These are phyloP conservation scores for Hansfordia pulvinata DNA, from an alignment of 2,329 filamentous ascomycete genomes.

Conservation along the genomic window DNA sequence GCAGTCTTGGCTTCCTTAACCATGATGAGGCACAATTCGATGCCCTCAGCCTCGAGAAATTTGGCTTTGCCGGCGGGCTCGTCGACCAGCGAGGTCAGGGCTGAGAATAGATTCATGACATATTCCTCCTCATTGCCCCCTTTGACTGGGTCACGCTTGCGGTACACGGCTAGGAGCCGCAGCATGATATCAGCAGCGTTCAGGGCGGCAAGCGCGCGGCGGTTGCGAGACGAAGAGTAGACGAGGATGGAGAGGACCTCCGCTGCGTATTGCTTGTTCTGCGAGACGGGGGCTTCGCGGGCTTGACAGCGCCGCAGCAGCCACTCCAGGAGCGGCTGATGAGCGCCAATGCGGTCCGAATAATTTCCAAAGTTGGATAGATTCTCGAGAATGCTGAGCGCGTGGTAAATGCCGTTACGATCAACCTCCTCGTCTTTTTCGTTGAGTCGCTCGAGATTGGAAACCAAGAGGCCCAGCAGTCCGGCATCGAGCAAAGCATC, in stretches of 20 bases:
- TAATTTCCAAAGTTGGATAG: slow-evolving; percentile 58
- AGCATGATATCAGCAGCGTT: slow-evolving; percentile 71
- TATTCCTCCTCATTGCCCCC: slow-evolving; percentile 88
- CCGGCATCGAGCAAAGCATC: slow-evolving; percentile 54
- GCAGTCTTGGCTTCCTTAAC: slow-evolving; percentile 77
- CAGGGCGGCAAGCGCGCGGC: slow-evolving; percentile 44
- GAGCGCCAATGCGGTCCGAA: slow-evolving; percentile 57
- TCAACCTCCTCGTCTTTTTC: slow-evolving; percentile 62
- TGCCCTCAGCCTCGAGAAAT: slow-evolving; percentile 80
- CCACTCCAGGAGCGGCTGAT: slow-evolving; percentile 61
- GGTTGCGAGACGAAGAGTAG: slow-evolving; percentile 57
- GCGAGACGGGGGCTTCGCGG: slow-evolving; percentile 54
- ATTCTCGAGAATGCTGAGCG: slow-evolving; percentile 73
- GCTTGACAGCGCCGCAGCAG: slow-evolving; percentile 60
- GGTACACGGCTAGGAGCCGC: slow-evolving; percentile 72
- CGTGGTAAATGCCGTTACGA: slow-evolving; percentile 74
- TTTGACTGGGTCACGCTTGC: slow-evolving; percentile 72
- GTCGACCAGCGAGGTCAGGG: slow-evolving; percentile 67
- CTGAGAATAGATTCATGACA: slow-evolving; percentile 86
- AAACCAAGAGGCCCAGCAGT: slow-evolving; percentile 58
- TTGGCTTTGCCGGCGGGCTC: slow-evolving; percentile 61
- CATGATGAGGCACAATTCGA: slow-evolving; percentile 88
- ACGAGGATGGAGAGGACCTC: slow-evolving; percentile 84
- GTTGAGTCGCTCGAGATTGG: slow-evolving; percentile 67
- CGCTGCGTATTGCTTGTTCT: slow-evolving; percentile 92